Conservation (phyloP, 495 filamentous ascomycete species). For the Podospora bellae-mahoneyi region DNA sequence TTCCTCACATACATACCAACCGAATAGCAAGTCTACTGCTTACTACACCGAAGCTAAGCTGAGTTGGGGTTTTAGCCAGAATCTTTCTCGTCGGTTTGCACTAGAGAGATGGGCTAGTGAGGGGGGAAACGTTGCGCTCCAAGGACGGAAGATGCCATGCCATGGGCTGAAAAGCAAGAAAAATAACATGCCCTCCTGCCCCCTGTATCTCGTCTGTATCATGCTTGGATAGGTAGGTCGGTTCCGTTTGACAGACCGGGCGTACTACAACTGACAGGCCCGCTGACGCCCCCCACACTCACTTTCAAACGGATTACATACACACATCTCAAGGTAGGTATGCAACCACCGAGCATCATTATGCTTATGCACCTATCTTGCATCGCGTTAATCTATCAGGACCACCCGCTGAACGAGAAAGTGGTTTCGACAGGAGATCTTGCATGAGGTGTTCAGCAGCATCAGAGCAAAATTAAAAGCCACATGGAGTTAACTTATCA, state of each 20-base stretch:
- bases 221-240: too few species aligned
- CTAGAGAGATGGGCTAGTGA: too few species aligned
- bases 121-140: background rate
- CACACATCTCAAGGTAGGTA: too few species aligned
- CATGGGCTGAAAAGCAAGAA: background rate
- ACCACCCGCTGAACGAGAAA: too few species aligned
- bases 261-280: too few species aligned
- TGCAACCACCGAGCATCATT: too few species aligned
- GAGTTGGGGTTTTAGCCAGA: background rate
- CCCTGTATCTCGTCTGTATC: too few species aligned
- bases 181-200: background rate
- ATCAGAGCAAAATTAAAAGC: background rate
- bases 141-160: background rate
- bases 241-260: too few species aligned
- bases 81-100: background rate
- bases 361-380: too few species aligned
- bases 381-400: background rate
- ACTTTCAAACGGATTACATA: too few species aligned
- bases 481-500: background rate
- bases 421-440: background rate
- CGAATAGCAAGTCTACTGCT: background rate
- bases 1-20: background rate
- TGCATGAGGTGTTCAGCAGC: background rate
- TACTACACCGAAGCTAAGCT: background rate
- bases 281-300: too few species aligned